Evolutionary conservation across 78 protist genomes (phyloP).

Genomic region (Creolimax fragrantissima): DNA sequence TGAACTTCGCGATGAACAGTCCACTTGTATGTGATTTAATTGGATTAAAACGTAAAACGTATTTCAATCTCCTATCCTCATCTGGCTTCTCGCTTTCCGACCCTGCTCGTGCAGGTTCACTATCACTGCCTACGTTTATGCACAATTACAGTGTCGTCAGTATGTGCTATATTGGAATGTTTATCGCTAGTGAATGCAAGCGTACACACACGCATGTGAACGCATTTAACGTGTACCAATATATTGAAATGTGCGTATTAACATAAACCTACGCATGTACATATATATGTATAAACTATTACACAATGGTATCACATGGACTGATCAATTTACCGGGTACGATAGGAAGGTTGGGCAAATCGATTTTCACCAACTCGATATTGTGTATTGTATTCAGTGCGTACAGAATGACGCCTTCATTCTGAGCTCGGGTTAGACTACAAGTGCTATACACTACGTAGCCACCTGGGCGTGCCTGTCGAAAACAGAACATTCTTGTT

Average conservation of each 20-base stretch:
- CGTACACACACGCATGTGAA: not conserved
- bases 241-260: too few relatives aligned
- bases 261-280: too few relatives aligned
- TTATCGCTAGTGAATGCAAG: not conserved
- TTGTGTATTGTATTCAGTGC: not conserved
- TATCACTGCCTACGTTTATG: not conserved
- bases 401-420: slow-evolving; percentile 44
- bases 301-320: not conserved
- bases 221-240: not conserved
- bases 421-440: slow-evolving; percentile 34
- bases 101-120: not conserved
- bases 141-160: not conserved
- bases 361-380: not conserved
- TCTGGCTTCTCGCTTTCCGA: too few relatives aligned
- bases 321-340: not conserved
- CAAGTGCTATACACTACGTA: slow-evolving; percentile 52
- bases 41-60: not conserved
- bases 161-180: not conserved
- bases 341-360: not conserved
- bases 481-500: too few relatives aligned
- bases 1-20: not conserved
- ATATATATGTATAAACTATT: too few relatives aligned
- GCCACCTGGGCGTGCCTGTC: slow-evolving; percentile 29
- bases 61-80: not conserved
- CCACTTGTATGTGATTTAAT: not conserved